Base-by-base conservation (phyloP, 2,329 filamentous ascomycete genomes). In the Fusarium proliferatum region DNA sequence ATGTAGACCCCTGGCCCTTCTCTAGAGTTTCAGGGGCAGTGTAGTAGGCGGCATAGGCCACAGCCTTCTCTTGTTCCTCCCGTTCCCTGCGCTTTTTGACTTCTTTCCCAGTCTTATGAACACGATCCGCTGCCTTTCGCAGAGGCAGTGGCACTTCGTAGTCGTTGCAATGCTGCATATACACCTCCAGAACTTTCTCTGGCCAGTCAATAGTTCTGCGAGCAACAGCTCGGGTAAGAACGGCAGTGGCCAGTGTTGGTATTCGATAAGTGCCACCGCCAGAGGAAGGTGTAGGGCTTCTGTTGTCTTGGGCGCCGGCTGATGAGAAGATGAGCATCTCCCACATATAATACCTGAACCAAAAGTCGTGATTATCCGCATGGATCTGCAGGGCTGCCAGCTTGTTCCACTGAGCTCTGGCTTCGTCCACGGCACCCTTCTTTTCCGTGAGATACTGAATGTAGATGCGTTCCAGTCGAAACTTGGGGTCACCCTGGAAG, bases 401-500 rank as follows among this genome's bases (percentile, higher is more conserved):
- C 23, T 89, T 89, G 73, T 93, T 90, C 91, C 94, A 98, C 53
- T 93, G 89, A 21, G 88, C 87, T 43, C 96, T 90, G 5, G 96
- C 96, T 64, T 92, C 92, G 26, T 94, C 90, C 59, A 94, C 85
- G 45, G 93, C 92, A 33, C 91, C 91, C 74, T 94, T 94, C 76
- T 93, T 94, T 80, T 97, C 94, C 7, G 94, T 95, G 55, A 97
- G 87, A 79, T 96, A 97, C 79, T 97, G 95, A 76, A 98, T 96
- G 73, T 96, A 92, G 63, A 98, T 97, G 61, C 94, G 92, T 81
- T 98, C 95, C 9, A 98, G 88, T 16, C 95, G 92, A 81, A 95
- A 98, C 52, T 92, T 89, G 2, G 95, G 93, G 79, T 99, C 96
- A n/a, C 94, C 94, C 72, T 92, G 89, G 80, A 94, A 97, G 21